These are phyloP conservation scores for Dactylella cylindrospora DNA, from an alignment of 2,329 filamentous ascomycete species.

Conservation along the genomic window DNA sequence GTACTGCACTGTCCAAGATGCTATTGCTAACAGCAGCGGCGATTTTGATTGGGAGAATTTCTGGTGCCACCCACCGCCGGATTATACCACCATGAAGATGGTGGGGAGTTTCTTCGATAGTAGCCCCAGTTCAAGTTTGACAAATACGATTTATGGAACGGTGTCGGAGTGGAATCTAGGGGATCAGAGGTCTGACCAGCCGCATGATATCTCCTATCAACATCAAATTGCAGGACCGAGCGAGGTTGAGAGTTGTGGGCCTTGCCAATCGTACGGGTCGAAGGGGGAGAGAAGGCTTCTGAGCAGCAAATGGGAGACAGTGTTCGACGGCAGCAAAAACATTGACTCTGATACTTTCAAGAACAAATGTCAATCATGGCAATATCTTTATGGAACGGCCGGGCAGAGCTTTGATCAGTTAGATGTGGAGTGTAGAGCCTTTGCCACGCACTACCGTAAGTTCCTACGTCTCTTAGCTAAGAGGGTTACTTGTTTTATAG, in stretches of 20 bases:
- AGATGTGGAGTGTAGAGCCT: no score
- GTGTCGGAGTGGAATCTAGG: background rate
- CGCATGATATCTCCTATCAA: slow-evolving; percentile 3
- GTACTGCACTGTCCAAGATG: slow-evolving; percentile 2
- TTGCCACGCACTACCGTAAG: no score
- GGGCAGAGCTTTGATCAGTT: no score
- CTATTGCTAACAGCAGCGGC: background rate
- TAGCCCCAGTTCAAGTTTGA: background rate
- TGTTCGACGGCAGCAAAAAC: no score
- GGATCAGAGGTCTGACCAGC: background rate
- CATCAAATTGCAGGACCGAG: slow-evolving; percentile 1
- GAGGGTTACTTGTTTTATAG: no score
- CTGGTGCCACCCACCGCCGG: slow-evolving; percentile 7
- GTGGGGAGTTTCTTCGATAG: slow-evolving; percentile 10
- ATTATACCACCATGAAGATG: background rate
- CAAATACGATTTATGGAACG: background rate
- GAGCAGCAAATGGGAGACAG: no score
- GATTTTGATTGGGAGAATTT: background rate
- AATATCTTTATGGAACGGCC: no score
- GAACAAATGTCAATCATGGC: no score
- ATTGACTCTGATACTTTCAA: no score
- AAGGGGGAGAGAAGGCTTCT: no score
- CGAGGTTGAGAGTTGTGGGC: background rate
- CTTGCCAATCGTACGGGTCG: no score
- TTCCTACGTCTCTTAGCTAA: no score